These are phyloP conservation scores for Leccinellum albellum DNA, from an alignment of 768 basidiomycete species.

Conservation along the genomic window DNA sequence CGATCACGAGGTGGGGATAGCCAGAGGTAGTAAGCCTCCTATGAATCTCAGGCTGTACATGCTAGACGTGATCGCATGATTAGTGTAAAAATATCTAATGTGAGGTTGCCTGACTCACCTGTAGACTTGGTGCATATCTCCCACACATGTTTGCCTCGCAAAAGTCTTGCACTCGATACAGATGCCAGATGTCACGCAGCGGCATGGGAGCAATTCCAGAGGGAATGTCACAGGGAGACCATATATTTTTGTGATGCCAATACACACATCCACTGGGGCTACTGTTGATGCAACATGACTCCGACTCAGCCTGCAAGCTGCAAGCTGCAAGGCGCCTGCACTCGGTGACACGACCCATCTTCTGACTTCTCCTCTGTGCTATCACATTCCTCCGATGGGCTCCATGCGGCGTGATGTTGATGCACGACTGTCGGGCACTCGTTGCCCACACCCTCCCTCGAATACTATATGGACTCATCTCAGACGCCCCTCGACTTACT, in stretches of 20 bases:
- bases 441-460: conserved; percentile 7
- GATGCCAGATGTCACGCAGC: too few species aligned
- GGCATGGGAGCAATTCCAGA: too few species aligned
- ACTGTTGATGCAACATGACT: background rate
- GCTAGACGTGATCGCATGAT: conserved; percentile 17
- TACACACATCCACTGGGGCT: too few species aligned
- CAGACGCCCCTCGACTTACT: background rate
- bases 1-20: conserved; percentile 40
- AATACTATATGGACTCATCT: conserved; percentile 1
- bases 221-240: too few species aligned
- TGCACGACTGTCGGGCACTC: background rate
- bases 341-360: background rate
- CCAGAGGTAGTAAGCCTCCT: conserved; percentile 43
- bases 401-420: background rate
- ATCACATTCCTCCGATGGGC: background rate
- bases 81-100: background rate
- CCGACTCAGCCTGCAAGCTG: background rate
- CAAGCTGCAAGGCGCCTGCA: background rate
- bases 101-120: conserved; percentile 27
- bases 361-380: background rate
- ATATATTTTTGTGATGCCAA: too few species aligned
- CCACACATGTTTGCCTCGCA: conserved; percentile 60
- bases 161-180: too few species aligned
- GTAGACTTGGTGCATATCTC: conserved; percentile 53
- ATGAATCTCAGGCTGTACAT: conserved; percentile 24